These are phyloP conservation scores for Ophiosphaerella herpotricha DNA, from an alignment of 2,329 filamentous ascomycete species.

Conservation along the genomic window DNA sequence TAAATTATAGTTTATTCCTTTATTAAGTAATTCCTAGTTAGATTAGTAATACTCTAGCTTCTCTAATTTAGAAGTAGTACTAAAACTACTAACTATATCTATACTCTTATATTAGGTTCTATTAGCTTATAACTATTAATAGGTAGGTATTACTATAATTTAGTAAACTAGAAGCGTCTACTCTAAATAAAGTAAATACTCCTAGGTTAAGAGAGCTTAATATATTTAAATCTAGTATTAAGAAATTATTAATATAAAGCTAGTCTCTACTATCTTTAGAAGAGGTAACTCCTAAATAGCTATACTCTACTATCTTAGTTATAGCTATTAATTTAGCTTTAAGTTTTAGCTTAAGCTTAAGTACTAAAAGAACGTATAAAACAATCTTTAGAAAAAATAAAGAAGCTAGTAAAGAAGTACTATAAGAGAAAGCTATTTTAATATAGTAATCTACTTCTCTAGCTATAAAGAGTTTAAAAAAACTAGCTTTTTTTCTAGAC, in stretches of 20 bases:
- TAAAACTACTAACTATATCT: conserved; percentile 1
- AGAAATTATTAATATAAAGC: conserved; percentile 9
- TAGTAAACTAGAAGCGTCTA: conserved; percentile 12
- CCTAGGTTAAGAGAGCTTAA: too few species aligned
- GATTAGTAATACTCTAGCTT: conserved; percentile 11
- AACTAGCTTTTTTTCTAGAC: conserved; percentile 8
- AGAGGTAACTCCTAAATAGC: conserved; percentile 4
- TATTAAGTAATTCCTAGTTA: conserved; percentile 8
- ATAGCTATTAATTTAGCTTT: conserved; percentile 10
- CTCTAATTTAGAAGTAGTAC: conserved; percentile 2
- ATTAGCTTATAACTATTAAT: conserved; percentile 15
- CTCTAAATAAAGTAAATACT: not conserved
- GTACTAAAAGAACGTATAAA: conserved; percentile 9
- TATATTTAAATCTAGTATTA: conserved; percentile 4
- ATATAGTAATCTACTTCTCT: conserved; percentile 8
- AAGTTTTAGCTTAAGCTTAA: conserved; percentile 11
- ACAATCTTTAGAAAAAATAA: conserved; percentile 11
- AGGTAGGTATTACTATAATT: conserved; percentile 12
- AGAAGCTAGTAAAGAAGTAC: conserved; percentile 4
- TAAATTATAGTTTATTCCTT: conserved; percentile 4
- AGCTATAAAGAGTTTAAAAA: not conserved
- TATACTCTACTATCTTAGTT: conserved; percentile 12
- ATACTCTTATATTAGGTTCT: conserved; percentile 12
- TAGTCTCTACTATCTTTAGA: conserved; percentile 7
- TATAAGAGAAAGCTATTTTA: conserved; percentile 13